These are phyloP conservation scores for Coemansia aciculifera DNA, from an alignment of 192 early-diverging fungal species.

Conservation along the genomic window DNA sequence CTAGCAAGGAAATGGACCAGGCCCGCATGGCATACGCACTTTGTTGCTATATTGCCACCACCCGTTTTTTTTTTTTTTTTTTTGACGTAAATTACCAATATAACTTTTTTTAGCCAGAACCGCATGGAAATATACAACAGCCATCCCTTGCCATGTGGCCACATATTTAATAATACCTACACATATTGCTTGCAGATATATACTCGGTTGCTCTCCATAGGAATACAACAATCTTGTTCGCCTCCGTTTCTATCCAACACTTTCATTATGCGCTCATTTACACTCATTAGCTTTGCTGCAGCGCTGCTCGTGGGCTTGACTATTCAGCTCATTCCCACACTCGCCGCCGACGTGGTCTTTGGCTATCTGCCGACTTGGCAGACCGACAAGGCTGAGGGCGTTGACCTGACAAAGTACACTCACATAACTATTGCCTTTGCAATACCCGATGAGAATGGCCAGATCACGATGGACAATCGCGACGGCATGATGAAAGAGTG, in stretches of 20 bases:
- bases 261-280: background rate
- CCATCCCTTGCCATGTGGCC: background rate
- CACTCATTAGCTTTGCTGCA: background rate
- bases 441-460: conserved; percentile 41
- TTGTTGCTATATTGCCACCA: background rate
- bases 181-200: background rate
- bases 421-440: conserved; percentile 72
- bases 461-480: conserved; percentile 35
- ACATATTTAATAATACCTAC: conserved; percentile 2
- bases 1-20: background rate
- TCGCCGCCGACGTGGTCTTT: conserved; percentile 32
- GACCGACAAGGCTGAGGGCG: conserved; percentile 26
- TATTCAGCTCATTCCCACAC: background rate
- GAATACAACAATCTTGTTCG: background rate
- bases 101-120: background rate
- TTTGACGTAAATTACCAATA: background rate
- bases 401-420: conserved; percentile 61
- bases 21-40: background rate
- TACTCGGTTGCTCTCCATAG: background rate
- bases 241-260: background rate
- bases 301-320: background rate
- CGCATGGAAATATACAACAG: background rate
- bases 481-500: conserved; percentile 48
- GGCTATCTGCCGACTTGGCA: conserved; percentile 56
- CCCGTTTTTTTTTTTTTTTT: background rate